A percentile compares a stretch with the other conserved stretches of the same genome.
Conservation (phyloP, 768 basidiomycete species). For the Rhodotorula graminis region DNA sequence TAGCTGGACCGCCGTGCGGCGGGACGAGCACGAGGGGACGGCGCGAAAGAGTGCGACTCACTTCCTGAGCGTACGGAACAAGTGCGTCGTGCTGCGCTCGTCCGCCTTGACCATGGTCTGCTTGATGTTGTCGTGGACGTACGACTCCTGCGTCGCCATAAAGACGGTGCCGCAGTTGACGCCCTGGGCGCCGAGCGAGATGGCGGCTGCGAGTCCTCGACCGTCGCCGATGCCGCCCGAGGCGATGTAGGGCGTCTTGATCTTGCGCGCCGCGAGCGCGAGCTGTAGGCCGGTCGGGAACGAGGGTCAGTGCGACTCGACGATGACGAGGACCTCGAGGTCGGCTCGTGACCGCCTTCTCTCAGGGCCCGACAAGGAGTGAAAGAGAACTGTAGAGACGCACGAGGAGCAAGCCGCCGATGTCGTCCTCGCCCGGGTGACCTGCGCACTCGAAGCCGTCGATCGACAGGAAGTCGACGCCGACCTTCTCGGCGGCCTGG, state of each 20-base stretch:
- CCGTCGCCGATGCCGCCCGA: slow-evolving; percentile 87
- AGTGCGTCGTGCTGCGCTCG: slow-evolving; percentile 71
- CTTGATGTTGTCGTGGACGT: slow-evolving; percentile 66
- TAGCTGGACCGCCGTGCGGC: no score
- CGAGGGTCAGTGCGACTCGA: no score
- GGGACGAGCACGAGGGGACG: no score
- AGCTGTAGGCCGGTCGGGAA: background rate
- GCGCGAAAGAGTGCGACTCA: no score
- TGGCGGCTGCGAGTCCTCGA: slow-evolving; percentile 71
- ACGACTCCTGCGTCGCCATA: slow-evolving; percentile 85
- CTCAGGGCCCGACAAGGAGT: no score
- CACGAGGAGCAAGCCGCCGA: slow-evolving; percentile 79
- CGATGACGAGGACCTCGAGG: no score
- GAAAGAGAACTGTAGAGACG: background rate
- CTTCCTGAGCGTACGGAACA: slow-evolving; percentile 68
- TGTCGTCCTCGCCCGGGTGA: slow-evolving; percentile 90
- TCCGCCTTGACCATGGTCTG: slow-evolving; percentile 76
- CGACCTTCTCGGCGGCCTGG: slow-evolving; percentile 61
- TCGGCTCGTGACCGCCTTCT: no score
- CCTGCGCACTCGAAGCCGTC: slow-evolving; percentile 58
- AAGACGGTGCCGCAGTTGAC: slow-evolving; percentile 90
- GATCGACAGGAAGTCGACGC: slow-evolving; percentile 24
- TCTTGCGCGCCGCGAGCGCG: slow-evolving; percentile 58
- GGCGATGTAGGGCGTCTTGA: slow-evolving; percentile 79
- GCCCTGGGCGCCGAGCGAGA: slow-evolving; percentile 69